Evolutionary conservation across 2,329 filamentous ascomycete genomes (phyloP), one percentile per base, ranked within the genome.

Genomic region (Periconia sp.): DNA sequence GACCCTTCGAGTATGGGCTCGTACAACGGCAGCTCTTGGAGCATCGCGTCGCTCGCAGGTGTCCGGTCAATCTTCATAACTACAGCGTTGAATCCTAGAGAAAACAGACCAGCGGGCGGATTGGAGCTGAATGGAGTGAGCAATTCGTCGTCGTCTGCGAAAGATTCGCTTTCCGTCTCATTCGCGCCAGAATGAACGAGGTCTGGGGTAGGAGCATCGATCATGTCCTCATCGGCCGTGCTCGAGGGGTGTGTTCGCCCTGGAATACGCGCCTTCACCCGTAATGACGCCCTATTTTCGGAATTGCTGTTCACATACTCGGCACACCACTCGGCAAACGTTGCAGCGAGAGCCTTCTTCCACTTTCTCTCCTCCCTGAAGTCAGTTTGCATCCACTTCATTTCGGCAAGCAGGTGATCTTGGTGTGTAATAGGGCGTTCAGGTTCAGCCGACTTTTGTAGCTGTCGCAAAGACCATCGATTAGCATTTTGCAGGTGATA

Each of bases 351-450:
- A 2, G 87, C 82, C 63, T 84, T 85, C 72, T 96, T 97, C 91
- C 92, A 96, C 66, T 95, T 96, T 28, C 90, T 79, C 68, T 97
- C 94, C 70, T 96, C 89, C 37, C 88, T 82, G 62, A 96, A 97
- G 70, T 99, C 94, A 2, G 91, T 96, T 36, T 92, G 84, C 89
- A 99, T 95, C 92, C 92, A 97, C 68, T 92, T 95, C 82, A 92
- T 89, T 73, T 99, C 92, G 56, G 91, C 82, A 22, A 99, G 75
- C 41, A 97, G 69, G 38, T 92, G 80, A 71, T 99, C 94, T 82
- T 86, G 89, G 56, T 97, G 92, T 2, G 87, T 85, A 1, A 83
- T 80, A 13, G 86, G 86, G 25, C 90, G 83, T 4, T 82, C 78
- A 4, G 92, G 92, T 68, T 99, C 94, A 2, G 85, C 79, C 26